Base-by-base conservation (phyloP, 106 monocot genomes). In the Dioscorea zingiberensis region DNA sequence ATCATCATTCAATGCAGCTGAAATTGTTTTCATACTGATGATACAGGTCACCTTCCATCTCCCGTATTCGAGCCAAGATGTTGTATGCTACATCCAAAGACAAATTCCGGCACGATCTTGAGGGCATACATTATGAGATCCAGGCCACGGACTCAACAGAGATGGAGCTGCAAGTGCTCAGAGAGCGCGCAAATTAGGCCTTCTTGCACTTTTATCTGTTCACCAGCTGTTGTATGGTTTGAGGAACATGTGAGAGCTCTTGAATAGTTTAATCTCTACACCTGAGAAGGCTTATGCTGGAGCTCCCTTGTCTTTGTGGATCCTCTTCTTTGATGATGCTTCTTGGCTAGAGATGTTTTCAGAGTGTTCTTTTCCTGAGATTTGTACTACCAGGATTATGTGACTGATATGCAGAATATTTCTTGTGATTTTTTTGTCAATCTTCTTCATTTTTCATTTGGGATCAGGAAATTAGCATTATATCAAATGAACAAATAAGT, bases 21-120 rank as follows among this genome's bases (percentile, higher is more conserved):
- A 38, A 38, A 38, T 38, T 38, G 38, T 38, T 38, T 38, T 38
- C 10, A 10, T 38, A 38, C 10, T 10, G 38, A 38, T 10, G 38
- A 38, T 38, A 17, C 56, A 73, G 73, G 73, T 73, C 56, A 27
- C 73, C 73, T 54, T 64, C 73, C 0, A 38, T 58, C 13, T 73
- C 73, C 15, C 73, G 73, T 2, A 65, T 73, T 29, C 64, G 73
- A 16, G 64, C 73, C 47, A 73, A 73, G 73, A 73, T 73, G 73
- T 29, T 73, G 12, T 73, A 73, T 48, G 65, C 73, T 25, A 73
- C 66, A 57, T 57, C 73, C 5, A 73, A 73, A 48, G 55, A 73
- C 24, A 44, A 65, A 48, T 59, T 73, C 57, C 32, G 73, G 15
- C 56, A 44, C 17, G 65, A 66, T n/a, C 56, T 73, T 26, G 73